Evolutionary conservation across 1,284 basidiomycete genomes (phyloP).

Genomic region (Tylopilus sp.): DNA sequence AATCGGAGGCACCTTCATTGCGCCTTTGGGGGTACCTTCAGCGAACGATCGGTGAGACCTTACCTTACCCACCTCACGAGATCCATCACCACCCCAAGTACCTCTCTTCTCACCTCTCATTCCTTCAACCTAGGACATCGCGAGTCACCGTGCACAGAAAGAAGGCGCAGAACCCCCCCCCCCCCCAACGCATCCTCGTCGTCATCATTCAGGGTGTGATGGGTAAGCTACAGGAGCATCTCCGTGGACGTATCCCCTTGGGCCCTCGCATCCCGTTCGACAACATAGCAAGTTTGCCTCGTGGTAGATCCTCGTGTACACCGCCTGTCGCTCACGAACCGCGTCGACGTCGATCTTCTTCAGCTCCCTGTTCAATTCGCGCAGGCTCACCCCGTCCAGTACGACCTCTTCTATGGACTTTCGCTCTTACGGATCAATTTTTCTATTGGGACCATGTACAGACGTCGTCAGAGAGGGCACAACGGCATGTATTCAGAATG

Average conservation of each 20-base stretch:
- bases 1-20: too few species aligned
- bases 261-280: conserved; percentile 64
- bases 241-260: conserved; percentile 90
- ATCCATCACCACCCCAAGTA: conserved; percentile 75
- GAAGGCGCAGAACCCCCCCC: conserved; percentile 53
- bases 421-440: too few species aligned
- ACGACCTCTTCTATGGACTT: too few species aligned
- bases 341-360: conserved; percentile 59
- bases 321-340: conserved; percentile 62
- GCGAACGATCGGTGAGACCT: conserved; percentile 68
- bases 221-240: conserved; percentile 87
- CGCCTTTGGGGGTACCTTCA: conserved; percentile 55
- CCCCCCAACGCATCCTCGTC: conserved; percentile 69
- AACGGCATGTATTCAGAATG: too few species aligned
- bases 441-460: too few species aligned
- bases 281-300: conserved; percentile 79
- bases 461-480: too few species aligned
- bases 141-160: too few species aligned
- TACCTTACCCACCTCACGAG: conserved; percentile 83
- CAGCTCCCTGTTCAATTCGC: conserved; percentile 57
- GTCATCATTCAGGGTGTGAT: conserved; percentile 91
- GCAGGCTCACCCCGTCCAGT: conserved; percentile 58
- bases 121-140: conserved; percentile 77
- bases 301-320: conserved; percentile 78
- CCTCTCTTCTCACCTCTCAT: conserved; percentile 70